A percentile compares a stretch with the other conserved stretches of the same genome.
phyloP scores from a whole-genome alignment of 2,329 filamentous ascomycete species.

The Sporothrix brunneoviolacea region DNA sequence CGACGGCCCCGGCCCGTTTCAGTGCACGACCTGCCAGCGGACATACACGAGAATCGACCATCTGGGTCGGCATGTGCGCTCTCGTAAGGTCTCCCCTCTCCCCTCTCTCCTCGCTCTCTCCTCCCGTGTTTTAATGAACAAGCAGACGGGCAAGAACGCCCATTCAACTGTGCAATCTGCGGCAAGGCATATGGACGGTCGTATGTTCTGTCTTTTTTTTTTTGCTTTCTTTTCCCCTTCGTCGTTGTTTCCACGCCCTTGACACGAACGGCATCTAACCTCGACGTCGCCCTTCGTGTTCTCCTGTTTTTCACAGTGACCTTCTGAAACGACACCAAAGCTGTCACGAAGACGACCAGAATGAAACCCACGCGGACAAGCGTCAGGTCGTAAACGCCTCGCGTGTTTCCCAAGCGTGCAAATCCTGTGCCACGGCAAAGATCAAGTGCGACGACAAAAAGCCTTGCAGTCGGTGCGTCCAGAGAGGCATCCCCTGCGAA shows the following conservation, averaged over 20 bases:
- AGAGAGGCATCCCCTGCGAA: conserved; percentile 40
- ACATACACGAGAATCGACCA: conserved; percentile 17
- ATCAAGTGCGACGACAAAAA: conserved; percentile 51
- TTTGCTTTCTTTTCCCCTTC: too few species aligned
- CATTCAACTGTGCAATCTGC: conserved; percentile 14
- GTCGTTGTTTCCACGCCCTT: too few species aligned
- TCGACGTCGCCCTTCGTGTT: too few species aligned
- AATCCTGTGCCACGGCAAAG: conserved; percentile 43
- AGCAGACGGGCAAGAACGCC: conserved; percentile 16
- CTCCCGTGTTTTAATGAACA: too few species aligned
- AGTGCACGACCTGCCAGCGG: conserved; percentile 15
- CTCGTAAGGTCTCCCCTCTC: conserved; percentile 7
- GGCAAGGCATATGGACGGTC: conserved; percentile 14
- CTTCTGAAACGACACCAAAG: conserved; percentile 14
- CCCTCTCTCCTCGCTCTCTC: background rate
- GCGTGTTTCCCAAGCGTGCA: conserved; percentile 48
- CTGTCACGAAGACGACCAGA: conserved; percentile 9
- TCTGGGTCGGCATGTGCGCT: conserved; percentile 15
- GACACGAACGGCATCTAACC: too few species aligned
- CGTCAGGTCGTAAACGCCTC: conserved; percentile 25
- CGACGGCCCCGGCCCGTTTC: conserved; percentile 12
- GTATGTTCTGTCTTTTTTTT: background rate
- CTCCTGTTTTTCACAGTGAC: conserved; percentile 10
- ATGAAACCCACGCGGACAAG: background rate
- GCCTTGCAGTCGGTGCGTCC: conserved; percentile 45